phyloP scores from a whole-genome alignment of 2,329 filamentous ascomycete species.

The Gnomoniopsis sp. region DNA sequence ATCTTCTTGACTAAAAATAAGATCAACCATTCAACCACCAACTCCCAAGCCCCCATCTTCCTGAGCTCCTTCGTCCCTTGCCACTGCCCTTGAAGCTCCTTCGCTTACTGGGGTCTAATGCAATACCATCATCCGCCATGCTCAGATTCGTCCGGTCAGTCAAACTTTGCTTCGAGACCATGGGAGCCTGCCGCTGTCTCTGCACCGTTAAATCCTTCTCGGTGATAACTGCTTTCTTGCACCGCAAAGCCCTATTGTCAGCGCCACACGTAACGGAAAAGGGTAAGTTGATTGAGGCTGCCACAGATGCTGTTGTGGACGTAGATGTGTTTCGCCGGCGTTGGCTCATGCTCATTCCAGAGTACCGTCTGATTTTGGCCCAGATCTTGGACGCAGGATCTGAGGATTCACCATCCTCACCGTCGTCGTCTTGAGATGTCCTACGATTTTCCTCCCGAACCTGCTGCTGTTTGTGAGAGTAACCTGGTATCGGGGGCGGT shows the following conservation, averaged over 20 bases:
- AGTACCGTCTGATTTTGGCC: constrained; percentile 14
- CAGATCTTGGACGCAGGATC: constrained; percentile 16
- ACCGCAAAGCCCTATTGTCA: neutral
- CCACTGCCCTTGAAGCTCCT: constrained; percentile 6
- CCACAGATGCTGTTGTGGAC: neutral
- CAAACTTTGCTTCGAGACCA: constrained; percentile 5
- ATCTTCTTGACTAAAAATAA: no score
- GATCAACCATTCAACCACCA: constrained; percentile 17
- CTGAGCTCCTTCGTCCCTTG: constrained; percentile 8
- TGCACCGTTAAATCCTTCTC: neutral
- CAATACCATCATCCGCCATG: neutral
- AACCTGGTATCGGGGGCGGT: neutral
- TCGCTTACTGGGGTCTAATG: neutral
- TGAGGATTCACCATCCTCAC: neutral
- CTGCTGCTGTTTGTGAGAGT: neutral
- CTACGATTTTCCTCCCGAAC: neutral
- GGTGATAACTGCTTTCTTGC: neutral
- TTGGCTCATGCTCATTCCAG: constrained; percentile 1
- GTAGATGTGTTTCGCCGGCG: neutral
- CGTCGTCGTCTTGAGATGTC: neutral
- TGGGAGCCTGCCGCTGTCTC: neutral
- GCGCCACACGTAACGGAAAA: neutral
- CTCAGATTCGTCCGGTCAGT: constrained; percentile 14
- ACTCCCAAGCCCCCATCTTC: constrained; percentile 14
- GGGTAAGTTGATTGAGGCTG: constrained; percentile 1